Conservation (phyloP, 441 rosid genomes). For the Erodium texanum region DNA sequence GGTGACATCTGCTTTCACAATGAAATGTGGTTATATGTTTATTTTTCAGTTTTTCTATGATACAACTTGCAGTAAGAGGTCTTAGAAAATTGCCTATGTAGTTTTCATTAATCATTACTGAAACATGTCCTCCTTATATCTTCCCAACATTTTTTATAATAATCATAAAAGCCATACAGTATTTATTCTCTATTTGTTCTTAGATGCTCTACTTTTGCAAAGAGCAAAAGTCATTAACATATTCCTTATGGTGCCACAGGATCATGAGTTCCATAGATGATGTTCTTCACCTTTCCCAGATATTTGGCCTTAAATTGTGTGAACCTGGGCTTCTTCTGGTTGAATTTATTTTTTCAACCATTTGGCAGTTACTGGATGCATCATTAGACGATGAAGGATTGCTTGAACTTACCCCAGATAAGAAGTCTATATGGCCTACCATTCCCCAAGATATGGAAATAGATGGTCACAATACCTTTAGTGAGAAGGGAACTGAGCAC, state of each 20-base stretch:
- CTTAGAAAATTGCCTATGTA: not conserved
- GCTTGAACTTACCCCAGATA: conserved; percentile 55
- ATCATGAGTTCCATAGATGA: conserved; percentile 71
- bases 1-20: not conserved
- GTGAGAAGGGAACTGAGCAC: conserved; percentile 46
- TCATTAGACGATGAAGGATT: conserved; percentile 86
- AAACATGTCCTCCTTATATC: not conserved
- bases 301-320: conserved; percentile 45
- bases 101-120: not conserved
- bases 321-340: conserved; percentile 72
- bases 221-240: not conserved
- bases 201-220: not conserved
- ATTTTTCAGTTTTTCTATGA: not conserved
- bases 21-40: not conserved
- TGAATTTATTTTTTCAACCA: conserved; percentile 62
- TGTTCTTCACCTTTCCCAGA: conserved; percentile 67
- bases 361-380: conserved; percentile 89
- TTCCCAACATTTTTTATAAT: not conserved
- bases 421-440: conserved; percentile 54
- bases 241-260: conserved; percentile 38
- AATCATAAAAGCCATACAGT: not conserved
- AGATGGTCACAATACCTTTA: conserved; percentile 38
- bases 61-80: not conserved
- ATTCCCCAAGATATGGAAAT: conserved; percentile 51
- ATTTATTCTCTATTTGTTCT: not conserved